Conservation (phyloP, 2,329 filamentous ascomycete species). For the Epichloe brachyelytri region DNA sequence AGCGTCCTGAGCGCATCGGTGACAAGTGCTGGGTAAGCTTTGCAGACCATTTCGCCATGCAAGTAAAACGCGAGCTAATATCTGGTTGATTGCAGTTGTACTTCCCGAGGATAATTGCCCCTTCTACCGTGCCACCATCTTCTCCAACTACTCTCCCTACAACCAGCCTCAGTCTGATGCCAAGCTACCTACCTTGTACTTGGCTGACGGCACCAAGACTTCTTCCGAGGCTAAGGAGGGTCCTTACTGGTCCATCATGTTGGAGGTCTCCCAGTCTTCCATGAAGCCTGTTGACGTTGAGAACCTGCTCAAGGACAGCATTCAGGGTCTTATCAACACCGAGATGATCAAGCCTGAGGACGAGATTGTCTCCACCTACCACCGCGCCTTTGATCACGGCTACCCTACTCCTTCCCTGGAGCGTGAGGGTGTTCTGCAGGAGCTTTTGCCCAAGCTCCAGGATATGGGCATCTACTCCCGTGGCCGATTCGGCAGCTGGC, state of each 20-base stretch:
- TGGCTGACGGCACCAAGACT: slow-evolving; percentile 73
- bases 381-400: slow-evolving; percentile 94
- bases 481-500: slow-evolving; percentile 95
- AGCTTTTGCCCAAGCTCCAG: slow-evolving; percentile 87
- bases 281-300: slow-evolving; percentile 87
- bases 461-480: slow-evolving; percentile 86
- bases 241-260: slow-evolving; percentile 99
- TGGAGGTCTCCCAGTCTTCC: slow-evolving; percentile 90
- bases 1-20: slow-evolving; percentile 86
- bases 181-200: slow-evolving; percentile 77
- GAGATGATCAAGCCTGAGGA: slow-evolving; percentile 85
- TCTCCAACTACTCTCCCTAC: slow-evolving; percentile 99
- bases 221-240: slow-evolving; percentile 66
- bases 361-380: slow-evolving; percentile 96
- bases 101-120: slow-evolving; percentile 97
- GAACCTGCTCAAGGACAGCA: slow-evolving; percentile 78
- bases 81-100: slow-evolving; percentile 48
- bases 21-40: slow-evolving; percentile 90
- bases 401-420: slow-evolving; percentile 93
- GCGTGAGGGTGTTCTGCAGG: slow-evolving; percentile 84
- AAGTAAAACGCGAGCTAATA: background rate
- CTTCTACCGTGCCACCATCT: slow-evolving; percentile 99
- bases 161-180: slow-evolving; percentile 78
- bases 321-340: slow-evolving; percentile 95
- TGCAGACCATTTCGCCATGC: background rate